Base-by-base conservation (phyloP, 2,329 filamentous ascomycete species). In the Claviceps pazoutovae region DNA sequence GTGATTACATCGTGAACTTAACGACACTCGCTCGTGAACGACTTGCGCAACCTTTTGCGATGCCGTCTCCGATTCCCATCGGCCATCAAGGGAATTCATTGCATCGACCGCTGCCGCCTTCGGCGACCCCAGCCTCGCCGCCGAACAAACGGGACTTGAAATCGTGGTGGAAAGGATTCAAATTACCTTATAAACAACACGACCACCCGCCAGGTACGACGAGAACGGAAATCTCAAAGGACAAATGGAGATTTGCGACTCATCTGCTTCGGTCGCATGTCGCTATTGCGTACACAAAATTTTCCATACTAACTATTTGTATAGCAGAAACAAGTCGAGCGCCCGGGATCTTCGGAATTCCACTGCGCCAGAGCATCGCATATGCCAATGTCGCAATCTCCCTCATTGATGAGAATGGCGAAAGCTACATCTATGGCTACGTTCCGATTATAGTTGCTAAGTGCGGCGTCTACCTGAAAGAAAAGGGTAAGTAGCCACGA, bases 381-480 rank as follows among this genome's bases (percentile, higher is more conserved):
- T 97, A 98, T 67, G 93, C 93, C 54, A 98, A 97, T 64, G 93
- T 98, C 55, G 93, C 93, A 57, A 98, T 98, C 62, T 97, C 91
- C 21, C 79, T 98, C 30, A 86, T 93, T 58, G 90, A 97, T 65
- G 88, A 91, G 58, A 79, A 93, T 58, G 91, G 91, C 36, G 82
- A 93, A 67, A 95, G 88, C 70, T 97, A 95, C 67, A 96, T 97
- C 51, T 98, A 97, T 67, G 93, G 93, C 62, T 97, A 97, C 63
- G 91, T 98, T 7, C 93, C 93, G 17, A 97, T 98, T 57, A 91
- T 98, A 44, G 91, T 98, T 51, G 93, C 93, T 38, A 98, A 98
- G 68, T 97, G 93, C 66, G 93, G 93, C 56, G 90, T 98, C 4
- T 98, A 90, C 60, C 68, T 98, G 58, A 98, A 98, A 69, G 93